Evolutionary conservation across 2,329 filamentous ascomycete genomes (phyloP).

Genomic region (Cercospora sp.): DNA sequence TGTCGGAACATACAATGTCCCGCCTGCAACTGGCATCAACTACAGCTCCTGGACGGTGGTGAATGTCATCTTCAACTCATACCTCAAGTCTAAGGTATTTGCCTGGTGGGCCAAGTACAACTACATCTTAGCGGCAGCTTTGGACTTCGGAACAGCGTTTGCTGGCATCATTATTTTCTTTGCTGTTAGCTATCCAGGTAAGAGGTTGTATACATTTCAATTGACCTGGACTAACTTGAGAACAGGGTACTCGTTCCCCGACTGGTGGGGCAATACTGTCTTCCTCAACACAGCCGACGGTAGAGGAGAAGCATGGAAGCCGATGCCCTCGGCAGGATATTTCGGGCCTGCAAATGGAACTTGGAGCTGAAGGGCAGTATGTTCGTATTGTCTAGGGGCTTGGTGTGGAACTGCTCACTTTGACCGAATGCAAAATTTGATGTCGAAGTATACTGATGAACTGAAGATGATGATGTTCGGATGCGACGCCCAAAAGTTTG

Average conservation of each 20-base stretch:
- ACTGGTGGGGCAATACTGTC: constrained; percentile 39
- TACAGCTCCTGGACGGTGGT: too few relatives aligned
- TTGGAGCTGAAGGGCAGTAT: constrained; percentile 13
- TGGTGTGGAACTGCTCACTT: background rate
- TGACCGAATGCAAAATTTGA: background rate
- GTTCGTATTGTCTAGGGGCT: background rate
- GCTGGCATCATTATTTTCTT: constrained; percentile 43
- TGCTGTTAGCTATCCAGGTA: constrained; percentile 42
- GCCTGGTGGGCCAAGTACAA: constrained; percentile 42
- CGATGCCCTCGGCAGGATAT: constrained; percentile 60
- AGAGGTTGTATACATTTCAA: fast-evolving
- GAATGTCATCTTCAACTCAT: constrained; percentile 45
- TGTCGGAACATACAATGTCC: constrained; percentile 58
- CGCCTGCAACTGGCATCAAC: too few relatives aligned
- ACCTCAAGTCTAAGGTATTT: constrained; percentile 56
- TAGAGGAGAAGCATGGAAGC: constrained; percentile 33
- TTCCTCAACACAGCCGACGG: constrained; percentile 45
- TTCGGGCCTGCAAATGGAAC: constrained; percentile 59
- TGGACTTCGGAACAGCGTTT: constrained; percentile 41
- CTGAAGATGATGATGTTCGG: too few relatives aligned
- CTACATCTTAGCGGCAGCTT: constrained; percentile 40
- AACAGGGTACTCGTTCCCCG: constrained; percentile 36
- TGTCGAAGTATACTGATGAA: background rate
- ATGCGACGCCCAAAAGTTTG: background rate
- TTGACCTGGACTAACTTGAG: background rate